Percentiles rank a stretch among this genome's conserved stretches.
phyloP scores from a whole-genome alignment of 2,329 filamentous ascomycete species.

The Sphaerulina populicola region DNA sequence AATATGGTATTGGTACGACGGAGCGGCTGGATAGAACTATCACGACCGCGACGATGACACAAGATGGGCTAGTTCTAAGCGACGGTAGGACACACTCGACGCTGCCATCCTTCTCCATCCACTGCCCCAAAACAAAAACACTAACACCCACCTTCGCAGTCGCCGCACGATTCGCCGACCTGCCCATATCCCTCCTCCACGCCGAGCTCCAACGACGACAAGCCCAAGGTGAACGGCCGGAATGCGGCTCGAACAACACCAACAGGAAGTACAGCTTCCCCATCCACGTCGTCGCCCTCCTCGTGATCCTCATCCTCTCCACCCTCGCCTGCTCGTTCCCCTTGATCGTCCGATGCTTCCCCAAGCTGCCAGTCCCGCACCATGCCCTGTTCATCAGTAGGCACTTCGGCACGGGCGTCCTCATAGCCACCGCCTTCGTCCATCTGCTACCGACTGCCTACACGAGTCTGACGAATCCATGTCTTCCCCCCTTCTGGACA shows the following conservation, averaged over 20 bases:
- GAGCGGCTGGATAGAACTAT: neutral
- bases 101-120: neutral
- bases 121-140: neutral
- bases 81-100: conserved; percentile 8
- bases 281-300: conserved; percentile 50
- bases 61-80: conserved; percentile 4
- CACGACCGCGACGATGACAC: conserved; percentile 14
- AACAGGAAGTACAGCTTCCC: conserved; percentile 48
- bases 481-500: conserved; percentile 71
- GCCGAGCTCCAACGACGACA: conserved; percentile 46
- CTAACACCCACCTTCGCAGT: conserved; percentile 16
- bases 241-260: conserved; percentile 44
- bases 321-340: conserved; percentile 55
- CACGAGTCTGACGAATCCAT: conserved; percentile 52
- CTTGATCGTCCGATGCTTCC: conserved; percentile 52
- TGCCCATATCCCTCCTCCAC: conserved; percentile 40
- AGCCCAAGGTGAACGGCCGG: conserved; percentile 38
- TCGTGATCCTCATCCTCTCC: conserved; percentile 50
- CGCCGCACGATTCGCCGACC: conserved; percentile 30
- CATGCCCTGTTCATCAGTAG: conserved; percentile 52
- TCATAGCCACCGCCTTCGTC: conserved; percentile 51
- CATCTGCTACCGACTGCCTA: conserved; percentile 57
- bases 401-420: conserved; percentile 51
- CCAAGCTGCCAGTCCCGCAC: conserved; percentile 51
- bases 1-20: conserved; percentile 4